Evolutionary conservation across 441 rosid species (phyloP), one percentile per base, ranked within the genome.

Genomic region (Adansonia madagascariensis): DNA sequence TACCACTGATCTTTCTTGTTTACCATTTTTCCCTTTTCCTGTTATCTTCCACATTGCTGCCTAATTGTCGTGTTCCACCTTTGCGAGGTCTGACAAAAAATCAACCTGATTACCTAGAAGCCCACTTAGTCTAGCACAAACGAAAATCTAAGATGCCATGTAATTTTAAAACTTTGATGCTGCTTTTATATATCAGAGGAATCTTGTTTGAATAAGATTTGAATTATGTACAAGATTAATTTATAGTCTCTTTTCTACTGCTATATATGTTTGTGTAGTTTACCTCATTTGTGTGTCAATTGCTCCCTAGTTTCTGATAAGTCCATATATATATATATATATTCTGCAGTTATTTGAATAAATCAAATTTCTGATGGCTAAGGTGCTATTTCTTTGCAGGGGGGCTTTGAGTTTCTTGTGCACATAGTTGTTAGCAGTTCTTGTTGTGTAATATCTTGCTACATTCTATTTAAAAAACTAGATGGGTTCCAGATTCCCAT

Each of bases 401-500:
- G 80, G 83, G 83, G 75, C 73, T 77, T 80, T 85, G 81, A 75
- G 64, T 57, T 35, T 70, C 31, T 11, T 75, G 43, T 80, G 86
- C 66, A 22, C 61, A 0, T 27, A 71, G 46, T 70, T 57, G 52
- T 52, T 2, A 73, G 61, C 43, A 71, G 71, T 78, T 47, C 57
- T 78, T 71, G 15, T 24, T 65, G 57, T 73, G 70, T 68, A 72
- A 43, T 49, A 73, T 68, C 67, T 55, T 52, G 69, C 76, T 77
- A 83, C 74, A 53, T 75, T 80, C 72, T 74, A 67, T 41, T n/a
- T 10, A 81, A 79, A 74, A 72, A 79, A 73, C 78, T 65, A 79
- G 84, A 96, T 96, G 99, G 98, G 97, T 70, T 89, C 98, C 75
- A 88, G 99, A 62, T 88, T 94, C 86, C 98, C 98, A 82, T 96